Evolutionary conservation across 2,329 filamentous ascomycete species (phyloP).

Genomic region (Didymella sp.): DNA sequence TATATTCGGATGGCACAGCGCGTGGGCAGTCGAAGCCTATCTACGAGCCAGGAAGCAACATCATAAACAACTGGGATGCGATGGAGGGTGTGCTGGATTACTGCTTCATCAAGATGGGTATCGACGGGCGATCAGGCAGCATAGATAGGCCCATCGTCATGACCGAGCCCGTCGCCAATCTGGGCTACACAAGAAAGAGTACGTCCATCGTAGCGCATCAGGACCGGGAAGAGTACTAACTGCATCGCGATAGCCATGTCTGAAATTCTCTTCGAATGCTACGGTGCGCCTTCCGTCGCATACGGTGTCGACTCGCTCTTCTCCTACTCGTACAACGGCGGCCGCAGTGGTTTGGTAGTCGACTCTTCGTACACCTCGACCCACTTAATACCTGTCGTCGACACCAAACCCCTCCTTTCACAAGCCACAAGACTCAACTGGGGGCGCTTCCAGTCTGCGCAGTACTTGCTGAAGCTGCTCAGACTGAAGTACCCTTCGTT

Average conservation of each 20-base stretch:
- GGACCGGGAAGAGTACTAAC: slow-evolving; percentile 32
- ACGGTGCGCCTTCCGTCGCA: slow-evolving; percentile 84
- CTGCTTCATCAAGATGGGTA: slow-evolving; percentile 89
- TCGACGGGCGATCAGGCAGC: slow-evolving; percentile 75
- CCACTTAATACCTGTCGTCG: slow-evolving; percentile 90
- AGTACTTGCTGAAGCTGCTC: slow-evolving; percentile 90
- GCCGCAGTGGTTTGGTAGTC: slow-evolving; percentile 84
- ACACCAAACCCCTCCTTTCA: slow-evolving; percentile 81
- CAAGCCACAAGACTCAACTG: slow-evolving; percentile 92
- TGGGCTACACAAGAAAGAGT: slow-evolving; percentile 89
- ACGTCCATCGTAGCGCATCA: slow-evolving; percentile 46
- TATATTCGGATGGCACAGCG: slow-evolving; percentile 92
- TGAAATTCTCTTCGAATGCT: slow-evolving; percentile 96
- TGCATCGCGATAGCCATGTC: slow-evolving; percentile 75
- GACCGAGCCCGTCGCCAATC: slow-evolving; percentile 92
- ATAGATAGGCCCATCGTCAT: slow-evolving; percentile 90
- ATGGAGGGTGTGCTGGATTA: slow-evolving; percentile 96
- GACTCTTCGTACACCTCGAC: slow-evolving; percentile 94
- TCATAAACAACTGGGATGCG: slow-evolving; percentile 97
- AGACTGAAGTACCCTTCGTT: slow-evolving; percentile 91
- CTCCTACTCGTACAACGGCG: slow-evolving; percentile 91
- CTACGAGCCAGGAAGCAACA: slow-evolving; percentile 88
- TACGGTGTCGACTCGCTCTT: slow-evolving; percentile 98
- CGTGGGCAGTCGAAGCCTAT: slow-evolving; percentile 88
- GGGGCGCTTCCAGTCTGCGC: slow-evolving; percentile 88